phyloP scores from a whole-genome alignment of 208 protist genomes.

The Leishmania martiniquensis region DNA sequence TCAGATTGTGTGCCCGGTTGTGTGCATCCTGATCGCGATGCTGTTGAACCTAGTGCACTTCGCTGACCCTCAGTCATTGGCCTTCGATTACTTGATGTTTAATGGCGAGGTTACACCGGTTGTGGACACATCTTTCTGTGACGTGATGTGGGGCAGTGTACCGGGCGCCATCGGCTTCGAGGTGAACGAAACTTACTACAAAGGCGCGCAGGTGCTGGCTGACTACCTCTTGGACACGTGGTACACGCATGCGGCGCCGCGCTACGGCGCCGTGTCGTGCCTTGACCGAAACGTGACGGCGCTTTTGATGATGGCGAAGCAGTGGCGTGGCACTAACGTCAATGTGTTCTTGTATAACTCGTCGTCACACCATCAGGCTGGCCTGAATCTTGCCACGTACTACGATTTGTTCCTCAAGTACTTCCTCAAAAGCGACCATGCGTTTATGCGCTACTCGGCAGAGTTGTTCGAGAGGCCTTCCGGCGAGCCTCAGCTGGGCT shows the following conservation, averaged over 20 bases:
- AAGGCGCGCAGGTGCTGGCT: slow-evolving; percentile 43
- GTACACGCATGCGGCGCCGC: slow-evolving; percentile 14
- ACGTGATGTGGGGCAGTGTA: slow-evolving; percentile 19
- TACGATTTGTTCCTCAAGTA: slow-evolving; percentile 93
- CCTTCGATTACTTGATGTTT: slow-evolving; percentile 42
- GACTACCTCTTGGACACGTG: slow-evolving; percentile 40
- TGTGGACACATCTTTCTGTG: slow-evolving; percentile 31
- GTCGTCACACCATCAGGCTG: slow-evolving; percentile 29
- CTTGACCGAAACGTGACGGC: slow-evolving; percentile 11
- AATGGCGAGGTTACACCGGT: slow-evolving; percentile 21
- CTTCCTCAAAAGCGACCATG: slow-evolving; percentile 9
- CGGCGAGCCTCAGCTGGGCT: slow-evolving; percentile 22
- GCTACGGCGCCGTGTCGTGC: slow-evolving; percentile 26
- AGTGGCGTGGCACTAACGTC: neutral
- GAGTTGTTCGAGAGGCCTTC: slow-evolving; percentile 21
- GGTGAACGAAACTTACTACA: slow-evolving; percentile 10
- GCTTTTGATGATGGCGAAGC: neutral
- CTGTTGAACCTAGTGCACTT: slow-evolving; percentile 53
- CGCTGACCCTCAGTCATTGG: slow-evolving; percentile 19
- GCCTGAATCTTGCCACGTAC: slow-evolving; percentile 58
- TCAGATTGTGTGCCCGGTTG: slow-evolving; percentile 75
- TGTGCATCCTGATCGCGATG: slow-evolving; percentile 70
- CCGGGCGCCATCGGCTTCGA: neutral
- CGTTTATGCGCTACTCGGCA: neutral
- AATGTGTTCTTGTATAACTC: slow-evolving; percentile 23